A percentile compares a stretch with the other conserved stretches of the same genome.
These are phyloP conservation scores for Dictyostelium purpureum DNA, from an alignment of 78 protist species.

Conservation along the genomic window DNA sequence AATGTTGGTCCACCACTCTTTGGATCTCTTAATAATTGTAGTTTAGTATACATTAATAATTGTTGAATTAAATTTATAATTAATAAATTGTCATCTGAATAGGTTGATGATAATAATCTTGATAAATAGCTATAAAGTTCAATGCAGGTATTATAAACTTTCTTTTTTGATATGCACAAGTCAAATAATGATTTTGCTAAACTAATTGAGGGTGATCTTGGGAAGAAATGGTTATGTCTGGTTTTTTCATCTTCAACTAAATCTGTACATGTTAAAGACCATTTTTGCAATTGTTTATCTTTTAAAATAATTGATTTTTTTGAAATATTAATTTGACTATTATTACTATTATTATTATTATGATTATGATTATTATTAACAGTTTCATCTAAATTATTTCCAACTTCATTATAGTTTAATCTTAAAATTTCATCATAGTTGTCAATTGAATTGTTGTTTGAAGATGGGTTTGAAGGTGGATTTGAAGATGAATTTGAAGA, in stretches of 20 bases:
- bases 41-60: slow-evolving; percentile 57
- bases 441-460: no score
- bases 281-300: background rate
- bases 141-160: slow-evolving; percentile 16
- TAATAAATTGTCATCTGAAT: slow-evolving; percentile 46
- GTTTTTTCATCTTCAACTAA: slow-evolving; percentile 34
- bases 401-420: no score
- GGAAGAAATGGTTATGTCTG: slow-evolving; percentile 64
- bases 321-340: background rate
- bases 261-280: slow-evolving; percentile 28
- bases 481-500: no score
- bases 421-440: no score
- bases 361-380: no score
- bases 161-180: slow-evolving; percentile 60
- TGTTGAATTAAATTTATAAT: slow-evolving; percentile 73
- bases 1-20: slow-evolving; percentile 68
- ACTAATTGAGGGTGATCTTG: slow-evolving; percentile 60
- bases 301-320: background rate
- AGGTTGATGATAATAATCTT: background rate
- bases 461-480: no score
- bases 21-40: slow-evolving; percentile 49
- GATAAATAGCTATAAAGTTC: slow-evolving; percentile 65
- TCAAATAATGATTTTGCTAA: slow-evolving; percentile 60
- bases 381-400: no score
- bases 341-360: background rate